Evolutionary conservation across 1,284 basidiomycete genomes (phyloP), one percentile per base, ranked within the genome.

Genomic region (Apiotrichum gamsii): DNA sequence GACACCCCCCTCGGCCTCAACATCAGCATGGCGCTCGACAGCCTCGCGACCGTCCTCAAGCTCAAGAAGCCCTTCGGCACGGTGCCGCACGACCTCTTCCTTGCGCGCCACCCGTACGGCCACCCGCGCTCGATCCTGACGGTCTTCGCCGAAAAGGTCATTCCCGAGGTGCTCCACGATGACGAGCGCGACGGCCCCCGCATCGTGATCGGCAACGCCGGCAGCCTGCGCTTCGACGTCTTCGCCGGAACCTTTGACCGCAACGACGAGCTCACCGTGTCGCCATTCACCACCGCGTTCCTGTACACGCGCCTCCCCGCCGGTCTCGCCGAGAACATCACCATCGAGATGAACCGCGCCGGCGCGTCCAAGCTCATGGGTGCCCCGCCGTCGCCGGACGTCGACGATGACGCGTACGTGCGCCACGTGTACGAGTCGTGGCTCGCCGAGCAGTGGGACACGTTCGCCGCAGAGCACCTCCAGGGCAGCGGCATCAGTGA

Each of bases 201-300:
- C 54, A 69, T 87, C 50, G 80, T 87, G 64, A 79, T 90, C 52
- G 75, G 77, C 43, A 84, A 88, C 68, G 80, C 83, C 2, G 87
- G 83, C 15, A 82, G 76, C n/a, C 77, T 83, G 59, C 80, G 87
- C 39, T 89, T 83, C 71, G 82, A 87, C 59, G 65, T 90, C 14
- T 69, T 72, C 53, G 58, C 64, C 50, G 87, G 86, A 1, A 55
- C 79, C 3, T 89, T 89, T 71, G 83, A 82, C 36, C 80, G 80
- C 62, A 87, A 89, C 65, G 86, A 89, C 65, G 81, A 87, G 64
- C 76, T 87, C 20, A 85, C 84, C 0, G 77, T 80, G 0, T 81
- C 79, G 15, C 84, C 84, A 1, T 87, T 82, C 51, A 59, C 57
- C 3, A 61, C 59, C 16, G 53, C 51, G 5, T 73, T 73, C 51